These are phyloP conservation scores for Aspergillus quadricinctus DNA, from an alignment of 2,329 filamentous ascomycete genomes.

Conservation along the genomic window DNA sequence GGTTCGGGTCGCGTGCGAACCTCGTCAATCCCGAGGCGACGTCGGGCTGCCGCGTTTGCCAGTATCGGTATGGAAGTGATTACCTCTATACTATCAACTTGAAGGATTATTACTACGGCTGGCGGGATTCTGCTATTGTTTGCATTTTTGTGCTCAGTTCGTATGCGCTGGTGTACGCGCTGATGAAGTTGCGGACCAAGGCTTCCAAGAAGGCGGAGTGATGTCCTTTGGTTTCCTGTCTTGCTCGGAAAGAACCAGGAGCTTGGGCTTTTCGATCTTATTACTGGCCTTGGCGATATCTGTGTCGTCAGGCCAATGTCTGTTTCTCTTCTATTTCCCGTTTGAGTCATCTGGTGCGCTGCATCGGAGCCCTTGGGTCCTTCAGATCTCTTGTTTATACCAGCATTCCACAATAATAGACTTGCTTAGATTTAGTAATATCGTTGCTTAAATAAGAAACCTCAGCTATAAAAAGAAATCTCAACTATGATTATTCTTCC, in stretches of 20 bases:
- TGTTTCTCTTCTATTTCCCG: too few relatives aligned
- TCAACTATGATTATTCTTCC: not conserved
- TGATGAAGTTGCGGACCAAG: constrained; percentile 36
- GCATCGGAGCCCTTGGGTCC: too few relatives aligned
- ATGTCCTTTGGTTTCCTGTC: not conserved
- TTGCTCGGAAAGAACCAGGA: not conserved
- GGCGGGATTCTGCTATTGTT: constrained; percentile 60
- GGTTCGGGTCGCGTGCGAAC: constrained; percentile 46
- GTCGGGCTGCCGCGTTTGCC: constrained; percentile 55
- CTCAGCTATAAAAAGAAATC: not conserved
- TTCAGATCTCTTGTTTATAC: not conserved
- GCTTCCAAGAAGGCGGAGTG: constrained; percentile 31
- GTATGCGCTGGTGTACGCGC: constrained; percentile 46
- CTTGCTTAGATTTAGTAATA: not conserved
- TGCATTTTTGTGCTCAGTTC: constrained; percentile 52
- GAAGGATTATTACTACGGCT: constrained; percentile 58
- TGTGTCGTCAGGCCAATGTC: not conserved
- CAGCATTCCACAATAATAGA: not conserved
- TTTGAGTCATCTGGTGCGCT: not conserved
- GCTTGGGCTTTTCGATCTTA: too few relatives aligned
- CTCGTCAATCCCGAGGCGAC: constrained; percentile 58
- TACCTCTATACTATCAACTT: constrained; percentile 59
- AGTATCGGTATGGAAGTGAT: constrained; percentile 55
- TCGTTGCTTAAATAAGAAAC: not conserved
- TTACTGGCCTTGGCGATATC: not conserved